Conservation (phyloP, 2,329 filamentous ascomycete genomes). For the Thielaviopsis euricoi region DNA sequence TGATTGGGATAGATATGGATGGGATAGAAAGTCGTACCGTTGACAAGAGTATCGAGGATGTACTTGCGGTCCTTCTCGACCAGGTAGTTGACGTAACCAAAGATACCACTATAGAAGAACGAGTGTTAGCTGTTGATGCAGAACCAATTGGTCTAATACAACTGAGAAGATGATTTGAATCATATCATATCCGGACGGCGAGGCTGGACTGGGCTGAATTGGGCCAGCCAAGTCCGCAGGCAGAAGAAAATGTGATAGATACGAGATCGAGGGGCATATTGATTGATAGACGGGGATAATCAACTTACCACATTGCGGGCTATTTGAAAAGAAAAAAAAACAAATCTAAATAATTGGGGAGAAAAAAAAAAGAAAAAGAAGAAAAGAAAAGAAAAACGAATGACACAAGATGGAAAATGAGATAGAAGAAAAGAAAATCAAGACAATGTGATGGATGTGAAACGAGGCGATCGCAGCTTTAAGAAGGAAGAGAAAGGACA, state of each 20-base stretch:
- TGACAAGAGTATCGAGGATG: slow-evolving; percentile 90
- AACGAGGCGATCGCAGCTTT: slow-evolving; percentile 4
- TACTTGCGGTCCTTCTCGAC: slow-evolving; percentile 97
- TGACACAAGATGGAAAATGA: slow-evolving; percentile 8
- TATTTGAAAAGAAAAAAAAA: slow-evolving; percentile 10
- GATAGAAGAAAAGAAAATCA: slow-evolving; percentile 2
- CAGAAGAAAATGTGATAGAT: not conserved
- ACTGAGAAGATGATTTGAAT: not conserved
- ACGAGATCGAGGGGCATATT: not conserved
- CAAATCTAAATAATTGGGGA: slow-evolving; percentile 9
- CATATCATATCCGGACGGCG: slow-evolving; percentile 6
- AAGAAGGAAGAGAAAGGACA: not conserved
- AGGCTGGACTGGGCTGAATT: slow-evolving; percentile 3
- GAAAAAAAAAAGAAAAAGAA: slow-evolving; percentile 3
- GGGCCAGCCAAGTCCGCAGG: not conserved
- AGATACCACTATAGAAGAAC: slow-evolving; percentile 54
- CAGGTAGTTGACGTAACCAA: slow-evolving; percentile 98
- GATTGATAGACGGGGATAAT: slow-evolving; percentile 4
- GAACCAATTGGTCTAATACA: not conserved
- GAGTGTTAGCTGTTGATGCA: slow-evolving; percentile 8
- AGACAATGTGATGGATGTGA: not conserved
- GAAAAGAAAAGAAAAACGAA: slow-evolving; percentile 11
- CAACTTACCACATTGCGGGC: slow-evolving; percentile 11
- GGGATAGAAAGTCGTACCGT: slow-evolving; percentile 46
- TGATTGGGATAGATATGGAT: slow-evolving; percentile 2